Evolutionary conservation across 2,329 filamentous ascomycete species (phyloP), one percentile per base, ranked within the genome.

Genomic region (Microsporum audouinii): DNA sequence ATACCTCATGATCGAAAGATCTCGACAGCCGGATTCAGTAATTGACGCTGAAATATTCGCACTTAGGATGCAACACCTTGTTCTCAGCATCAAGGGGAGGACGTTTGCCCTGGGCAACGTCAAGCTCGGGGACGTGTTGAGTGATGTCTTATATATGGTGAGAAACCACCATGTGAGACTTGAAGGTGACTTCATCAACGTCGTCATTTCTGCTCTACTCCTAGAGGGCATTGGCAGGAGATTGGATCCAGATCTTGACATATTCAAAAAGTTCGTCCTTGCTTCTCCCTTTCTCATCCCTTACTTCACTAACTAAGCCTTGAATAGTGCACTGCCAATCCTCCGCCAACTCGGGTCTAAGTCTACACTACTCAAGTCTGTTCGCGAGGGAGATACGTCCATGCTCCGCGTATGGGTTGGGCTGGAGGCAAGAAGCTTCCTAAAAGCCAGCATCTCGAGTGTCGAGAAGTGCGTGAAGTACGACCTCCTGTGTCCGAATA

Each of bases 121-220:
- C 75, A 95, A 91, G 76, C 96, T 99, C 64, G 94, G 94, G 8
- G 94, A 99, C 68, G 91, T 99, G 23, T 76, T 99, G 34, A 91
- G 94, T 69, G 84, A 95, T 67, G 94, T 97, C 0, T 79, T 99
- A 51, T 82, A 82, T 62, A 96, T 99, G 91, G 94, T 99, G 34
- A 84, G 94, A 60, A 78, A 80, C 7, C 94, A 99, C 72, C 94
- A 99, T 71, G 94, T 99, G 2, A 83, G 94, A 6, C 82, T 99
- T 58, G 94, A 99, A 74, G 94, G 94, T 6, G 94, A 99, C 72
- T 99, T 97, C 71, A 91, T 99, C 71, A 99, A 99, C 70, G 94
- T 99, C 3, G 92, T 99, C 34, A 87, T 99, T 62, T 95, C 90
- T 63, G 96, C 97, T 59, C 77, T 99, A 38, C 80, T 99, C 1